Conservation (phyloP, 1,284 basidiomycete species). For the Malassezia brasiliensis region DNA sequence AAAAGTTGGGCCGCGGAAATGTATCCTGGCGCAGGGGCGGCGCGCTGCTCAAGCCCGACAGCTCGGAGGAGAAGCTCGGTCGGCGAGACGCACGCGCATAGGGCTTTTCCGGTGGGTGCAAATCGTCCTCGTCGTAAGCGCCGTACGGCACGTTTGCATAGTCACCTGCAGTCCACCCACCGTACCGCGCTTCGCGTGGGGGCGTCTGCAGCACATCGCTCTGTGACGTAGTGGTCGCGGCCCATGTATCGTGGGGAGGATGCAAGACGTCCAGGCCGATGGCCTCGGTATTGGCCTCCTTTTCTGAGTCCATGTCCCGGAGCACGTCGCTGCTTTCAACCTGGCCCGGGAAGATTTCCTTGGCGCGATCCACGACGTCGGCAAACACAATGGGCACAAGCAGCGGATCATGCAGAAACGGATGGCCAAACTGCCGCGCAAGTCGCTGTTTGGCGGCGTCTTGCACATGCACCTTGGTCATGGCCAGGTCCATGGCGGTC, state of each 20-base stretch:
- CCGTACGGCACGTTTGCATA: no score
- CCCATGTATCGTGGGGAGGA: neutral
- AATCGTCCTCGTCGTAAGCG: no score
- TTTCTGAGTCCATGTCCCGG: neutral
- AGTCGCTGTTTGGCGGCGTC: slow-evolving; percentile 38
- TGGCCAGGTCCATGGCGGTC: slow-evolving; percentile 31
- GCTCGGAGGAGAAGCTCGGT: no score
- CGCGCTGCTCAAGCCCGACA: no score
- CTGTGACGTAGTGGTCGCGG: neutral
- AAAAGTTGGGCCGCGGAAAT: no score
- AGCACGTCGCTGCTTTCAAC: slow-evolving; percentile 7
- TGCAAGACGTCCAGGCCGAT: neutral
- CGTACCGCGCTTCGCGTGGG: no score
- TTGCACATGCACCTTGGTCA: slow-evolving; percentile 27
- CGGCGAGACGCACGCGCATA: no score
- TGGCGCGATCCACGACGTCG: slow-evolving; percentile 32
- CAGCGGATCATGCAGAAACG: slow-evolving; percentile 37
- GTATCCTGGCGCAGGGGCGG: no score
- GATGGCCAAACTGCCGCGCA: slow-evolving; percentile 45
- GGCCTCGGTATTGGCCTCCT: neutral
- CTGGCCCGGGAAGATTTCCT: slow-evolving; percentile 36
- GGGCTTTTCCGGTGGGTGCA: no score
- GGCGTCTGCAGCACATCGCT: no score
- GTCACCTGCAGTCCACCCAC: no score
- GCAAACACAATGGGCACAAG: slow-evolving; percentile 43